phyloP scores from a whole-genome alignment of 306 rosid genomes.

The Lablab purpureus region DNA sequence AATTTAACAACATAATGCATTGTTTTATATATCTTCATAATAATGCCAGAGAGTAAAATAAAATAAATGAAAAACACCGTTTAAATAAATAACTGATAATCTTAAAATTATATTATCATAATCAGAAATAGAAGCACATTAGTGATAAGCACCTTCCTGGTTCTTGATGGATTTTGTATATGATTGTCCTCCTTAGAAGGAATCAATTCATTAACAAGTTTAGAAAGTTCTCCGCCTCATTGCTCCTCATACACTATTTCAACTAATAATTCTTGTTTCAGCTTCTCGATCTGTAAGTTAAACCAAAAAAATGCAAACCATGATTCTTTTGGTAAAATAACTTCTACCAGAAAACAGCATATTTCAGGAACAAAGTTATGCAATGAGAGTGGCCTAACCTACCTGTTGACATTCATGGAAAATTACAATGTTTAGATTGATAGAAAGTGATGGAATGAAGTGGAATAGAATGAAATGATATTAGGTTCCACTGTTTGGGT shows the following conservation, averaged over 20 bases:
- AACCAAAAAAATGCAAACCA: too few species aligned
- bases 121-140: conserved; percentile 24
- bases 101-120: conserved; percentile 23
- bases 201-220: too few species aligned
- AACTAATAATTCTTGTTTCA: too few species aligned
- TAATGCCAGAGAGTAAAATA: conserved; percentile 33
- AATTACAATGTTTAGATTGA: not conserved
- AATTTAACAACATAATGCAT: not conserved
- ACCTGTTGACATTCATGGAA: not conserved
- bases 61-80: conserved; percentile 8
- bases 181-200: too few species aligned
- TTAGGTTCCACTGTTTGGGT: not conserved
- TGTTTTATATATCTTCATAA: not conserved
- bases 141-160: conserved; percentile 67
- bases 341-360: too few species aligned
- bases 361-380: too few species aligned
- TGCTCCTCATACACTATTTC: too few species aligned
- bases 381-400: too few species aligned
- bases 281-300: too few species aligned
- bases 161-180: conserved; percentile 61
- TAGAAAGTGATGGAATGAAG: not conserved
- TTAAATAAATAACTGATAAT: conserved; percentile 8
- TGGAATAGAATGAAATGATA: not conserved
- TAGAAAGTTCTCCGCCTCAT: too few species aligned
- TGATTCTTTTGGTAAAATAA: too few species aligned